Base-by-base conservation (phyloP, 1,284 basidiomycete species). In the Heterobasidion occidentale region DNA sequence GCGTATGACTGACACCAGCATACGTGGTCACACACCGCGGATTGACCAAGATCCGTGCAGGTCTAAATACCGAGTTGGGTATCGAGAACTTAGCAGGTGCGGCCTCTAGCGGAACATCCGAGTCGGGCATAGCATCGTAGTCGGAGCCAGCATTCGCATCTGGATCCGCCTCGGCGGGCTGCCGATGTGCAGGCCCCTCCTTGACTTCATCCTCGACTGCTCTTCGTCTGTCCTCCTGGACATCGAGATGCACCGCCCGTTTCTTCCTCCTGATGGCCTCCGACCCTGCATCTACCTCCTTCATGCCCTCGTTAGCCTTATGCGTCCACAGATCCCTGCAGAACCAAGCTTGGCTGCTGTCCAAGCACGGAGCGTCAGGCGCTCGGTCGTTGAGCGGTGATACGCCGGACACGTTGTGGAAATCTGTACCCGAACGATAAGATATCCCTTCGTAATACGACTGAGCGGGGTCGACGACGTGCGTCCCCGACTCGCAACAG, bases 11-110 rank as follows among this genome's bases (percentile, higher is more conserved):
- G 4, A 97, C 94, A 7, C 94, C 94, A 0, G 94, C 94, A 67
- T 98, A 98, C 15, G 94, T 97, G 48, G 94, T 97, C 47, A 95
- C 90, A 68, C 94, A 97, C 12, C 94, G 83, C 6, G 94, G 94
- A 68, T 97, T 97, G 58, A 98, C 88, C 59, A 98, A 71, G 63
- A 98, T 96, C 55, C 93, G 77, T 2, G 93, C 94, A 1, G 93
- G 86, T 9, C 83, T 77, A 72, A 94, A 97, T 11, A 84, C 86
- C 17, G 84, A 85, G 71, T 97, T 98, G n/a, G 93, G 91, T 56
- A 93, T 86, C 12, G 84, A 78, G 54, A 91, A 70, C 51, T 66
- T 70, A 12, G 67, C 61, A 14, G 77, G 73, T 3, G 72, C 65
- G 11, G 72, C 73, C 19, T 62, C 66, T 6, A 71, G 68, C 9